A percentile compares a stretch with the other conserved stretches of the same genome.
Conservation (phyloP, 352 stramenopile genomes). For the Globisporangium canariense region DNA sequence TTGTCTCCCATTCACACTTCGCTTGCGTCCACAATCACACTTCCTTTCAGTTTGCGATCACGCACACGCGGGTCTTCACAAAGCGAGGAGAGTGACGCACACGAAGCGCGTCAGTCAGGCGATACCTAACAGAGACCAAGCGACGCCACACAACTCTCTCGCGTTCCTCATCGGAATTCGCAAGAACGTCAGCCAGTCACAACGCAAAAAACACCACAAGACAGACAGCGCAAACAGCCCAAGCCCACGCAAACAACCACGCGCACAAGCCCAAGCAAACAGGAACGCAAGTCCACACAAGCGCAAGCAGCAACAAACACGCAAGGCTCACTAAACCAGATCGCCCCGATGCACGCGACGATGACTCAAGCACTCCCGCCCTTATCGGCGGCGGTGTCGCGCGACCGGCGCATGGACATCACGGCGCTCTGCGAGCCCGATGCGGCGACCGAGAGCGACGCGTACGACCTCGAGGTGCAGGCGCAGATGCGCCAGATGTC, state of each 20-base stretch:
- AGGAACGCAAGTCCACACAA: not conserved
- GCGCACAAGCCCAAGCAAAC: not conserved
- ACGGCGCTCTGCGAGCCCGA: slow-evolving; percentile 5
- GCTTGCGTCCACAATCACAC: not conserved
- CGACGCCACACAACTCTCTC: not conserved
- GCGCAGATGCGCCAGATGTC: slow-evolving; percentile 11
- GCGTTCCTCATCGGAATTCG: slow-evolving; percentile 9
- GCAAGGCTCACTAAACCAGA: not conserved
- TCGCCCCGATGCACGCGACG: not conserved
- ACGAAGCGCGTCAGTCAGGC: not conserved
- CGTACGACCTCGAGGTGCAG: slow-evolving; percentile 9
- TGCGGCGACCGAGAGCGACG: not conserved
- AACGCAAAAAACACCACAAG: slow-evolving; percentile 1
- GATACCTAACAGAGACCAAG: not conserved
- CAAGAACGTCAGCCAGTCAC: slow-evolving; percentile 3
- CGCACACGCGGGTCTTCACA: not conserved
- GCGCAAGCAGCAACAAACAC: not conserved
- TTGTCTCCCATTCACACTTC: not conserved
- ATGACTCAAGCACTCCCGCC: not conserved
- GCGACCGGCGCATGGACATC: slow-evolving; percentile 19
- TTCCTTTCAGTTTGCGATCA: not conserved
- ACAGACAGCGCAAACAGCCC: not conserved
- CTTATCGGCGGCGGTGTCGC: not conserved
- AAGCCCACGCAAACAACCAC: not conserved
- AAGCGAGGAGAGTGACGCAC: not conserved